Evolutionary conservation across 176 grass and related monocot species (phyloP), one percentile per base, ranked within the genome.

Genomic region (Aechmea fasciata): DNA sequence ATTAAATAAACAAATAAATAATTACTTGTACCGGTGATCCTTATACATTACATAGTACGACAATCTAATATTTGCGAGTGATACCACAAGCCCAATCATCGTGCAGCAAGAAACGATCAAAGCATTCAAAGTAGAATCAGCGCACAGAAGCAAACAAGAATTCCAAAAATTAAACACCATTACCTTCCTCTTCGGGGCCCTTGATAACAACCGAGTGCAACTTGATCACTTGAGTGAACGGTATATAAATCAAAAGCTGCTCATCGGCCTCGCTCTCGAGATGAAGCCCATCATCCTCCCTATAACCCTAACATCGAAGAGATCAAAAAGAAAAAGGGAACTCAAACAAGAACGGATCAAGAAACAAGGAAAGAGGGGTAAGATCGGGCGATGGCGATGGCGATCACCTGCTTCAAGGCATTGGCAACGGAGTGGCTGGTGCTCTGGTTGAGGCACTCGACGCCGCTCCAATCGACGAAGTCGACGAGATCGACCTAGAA

Each of bases 381-480:
- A 23, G 48, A 70, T 48, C 59, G 47, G 2, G 4, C 41, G 8
- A 63, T 24, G 14, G 13, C 33, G 2, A 13, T 6, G 53, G 9
- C 59, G 12, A 18, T 2, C 52, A 90, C 89, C 95, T 90, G 90
- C 78, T 99, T 94, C 74, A 94, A 76, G 2, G 90, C 82, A 81
- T 94, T 90, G 72, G 70, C 49, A 69, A 94, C 64, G n/a, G 68
- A 68, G 70, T 99, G 86, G 63, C 77, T 77, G 6, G 87, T 66
- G 69, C 77, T 82, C 84, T 99, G 95, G 73, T 99, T 99, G 77
- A 99, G 95, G 78, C 95, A 99, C 69, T 99, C 95, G 20, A 99
- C 87, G 84, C 95, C 78, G 74, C 71, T 99, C 95, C 95, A 99
- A 65, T 99, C 95, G 69, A 99, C 81, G 71, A 99, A 90, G 76